phyloP scores from a whole-genome alignment of 164 flowering plant genomes.

The Aristolochia californica region DNA sequence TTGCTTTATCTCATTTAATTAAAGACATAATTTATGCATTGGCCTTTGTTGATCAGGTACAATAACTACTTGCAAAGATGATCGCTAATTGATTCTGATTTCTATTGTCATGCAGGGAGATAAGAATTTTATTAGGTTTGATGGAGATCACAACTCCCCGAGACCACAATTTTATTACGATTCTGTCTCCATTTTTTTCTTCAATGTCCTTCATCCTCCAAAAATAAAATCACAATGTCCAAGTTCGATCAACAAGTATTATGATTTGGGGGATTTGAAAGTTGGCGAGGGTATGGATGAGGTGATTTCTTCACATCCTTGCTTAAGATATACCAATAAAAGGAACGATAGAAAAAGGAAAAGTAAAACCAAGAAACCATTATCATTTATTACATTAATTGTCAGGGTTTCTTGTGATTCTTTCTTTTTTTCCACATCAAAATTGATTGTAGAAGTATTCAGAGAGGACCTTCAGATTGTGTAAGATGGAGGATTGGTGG shows the following conservation, averaged over 20 bases:
- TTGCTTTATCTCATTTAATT: too few relatives aligned
- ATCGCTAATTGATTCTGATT: too few relatives aligned
- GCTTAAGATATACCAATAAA: neutral
- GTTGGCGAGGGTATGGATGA: slow-evolving; percentile 53
- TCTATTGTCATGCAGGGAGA: slow-evolving; percentile 55
- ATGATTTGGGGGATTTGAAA: slow-evolving; percentile 61
- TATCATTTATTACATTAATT: too few relatives aligned
- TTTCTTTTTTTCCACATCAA: too few relatives aligned
- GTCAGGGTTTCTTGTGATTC: too few relatives aligned
- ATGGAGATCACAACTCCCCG: slow-evolving; percentile 95
- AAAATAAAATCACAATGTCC: slow-evolving; percentile 39
- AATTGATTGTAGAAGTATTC: too few relatives aligned
- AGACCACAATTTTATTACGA: slow-evolving; percentile 87
- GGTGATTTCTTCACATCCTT: slow-evolving; percentile 30
- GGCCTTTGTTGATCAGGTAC: too few relatives aligned
- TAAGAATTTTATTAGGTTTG: slow-evolving; percentile 80
- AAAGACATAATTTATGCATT: too few relatives aligned
- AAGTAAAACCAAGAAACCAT: too few relatives aligned
- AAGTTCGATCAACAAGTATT: slow-evolving; percentile 53
- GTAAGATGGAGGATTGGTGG: too few relatives aligned
- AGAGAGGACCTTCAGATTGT: too few relatives aligned
- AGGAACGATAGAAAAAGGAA: neutral
- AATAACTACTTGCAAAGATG: too few relatives aligned
- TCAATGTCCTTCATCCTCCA: slow-evolving; percentile 84
- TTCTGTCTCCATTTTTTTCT: slow-evolving; percentile 90